phyloP scores from a whole-genome alignment of 2,329 filamentous ascomycete genomes.

The Fusarium liriodendri region DNA sequence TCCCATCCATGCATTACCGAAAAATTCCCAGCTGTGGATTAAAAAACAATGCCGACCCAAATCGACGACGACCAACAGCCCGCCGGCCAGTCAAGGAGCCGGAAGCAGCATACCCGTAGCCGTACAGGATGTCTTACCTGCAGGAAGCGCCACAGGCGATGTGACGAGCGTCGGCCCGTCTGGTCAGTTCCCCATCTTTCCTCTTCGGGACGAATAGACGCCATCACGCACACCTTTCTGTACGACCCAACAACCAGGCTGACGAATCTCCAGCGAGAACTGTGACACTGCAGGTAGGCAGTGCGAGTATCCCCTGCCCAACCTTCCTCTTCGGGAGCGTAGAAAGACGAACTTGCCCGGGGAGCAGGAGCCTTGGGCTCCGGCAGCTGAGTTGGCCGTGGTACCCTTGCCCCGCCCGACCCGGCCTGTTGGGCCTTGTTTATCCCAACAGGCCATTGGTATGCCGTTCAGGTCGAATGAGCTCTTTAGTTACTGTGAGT shows the following conservation, averaged over 20 bases:
- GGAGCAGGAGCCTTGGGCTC: slow-evolving; percentile 34
- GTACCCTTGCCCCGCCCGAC: slow-evolving; percentile 6
- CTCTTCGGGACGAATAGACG: slow-evolving; percentile 14
- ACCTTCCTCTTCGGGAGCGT: slow-evolving; percentile 31
- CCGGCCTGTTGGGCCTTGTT: slow-evolving; percentile 4
- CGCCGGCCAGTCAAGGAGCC: neutral
- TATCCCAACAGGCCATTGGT: slow-evolving; percentile 13
- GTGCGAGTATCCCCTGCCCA: slow-evolving; percentile 24
- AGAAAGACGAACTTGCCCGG: slow-evolving; percentile 29
- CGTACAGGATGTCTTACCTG: slow-evolving; percentile 39
- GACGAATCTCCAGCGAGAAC: slow-evolving; percentile 20
- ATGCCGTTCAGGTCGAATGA: slow-evolving; percentile 39
- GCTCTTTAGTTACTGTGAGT: slow-evolving; percentile 38
- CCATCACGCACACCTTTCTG: neutral
- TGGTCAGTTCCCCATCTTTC: slow-evolving; percentile 30
- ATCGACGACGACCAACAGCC: neutral
- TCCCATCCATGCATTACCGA: neutral
- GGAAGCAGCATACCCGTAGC: slow-evolving; percentile 27
- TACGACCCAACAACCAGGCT: neutral
- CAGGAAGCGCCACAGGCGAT: slow-evolving; percentile 33
- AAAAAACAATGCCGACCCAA: neutral
- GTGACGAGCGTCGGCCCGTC: slow-evolving; percentile 31
- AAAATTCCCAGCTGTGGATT: neutral
- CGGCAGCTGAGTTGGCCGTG: neutral
- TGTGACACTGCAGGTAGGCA: neutral